Evolutionary conservation across 306 rosid species (phyloP).

Genomic region (Dryas drummondii): DNA sequence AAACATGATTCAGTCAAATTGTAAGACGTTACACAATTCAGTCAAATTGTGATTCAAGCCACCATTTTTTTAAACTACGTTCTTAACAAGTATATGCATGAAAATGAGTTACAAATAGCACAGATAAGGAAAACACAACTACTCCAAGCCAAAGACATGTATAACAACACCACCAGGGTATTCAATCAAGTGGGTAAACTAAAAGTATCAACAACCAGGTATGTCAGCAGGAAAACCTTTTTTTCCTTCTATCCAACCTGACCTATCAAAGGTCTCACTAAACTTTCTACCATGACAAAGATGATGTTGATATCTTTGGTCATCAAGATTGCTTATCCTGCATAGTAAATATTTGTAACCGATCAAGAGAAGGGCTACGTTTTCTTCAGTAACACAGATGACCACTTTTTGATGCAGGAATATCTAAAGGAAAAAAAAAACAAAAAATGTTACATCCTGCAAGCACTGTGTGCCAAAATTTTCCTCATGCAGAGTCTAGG

Average conservation of each 20-base stretch:
- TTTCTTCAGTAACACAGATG: not conserved
- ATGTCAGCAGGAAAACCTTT: not conserved
- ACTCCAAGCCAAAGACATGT: not conserved
- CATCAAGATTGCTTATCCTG: conserved; percentile 1
- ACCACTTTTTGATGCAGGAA: not conserved
- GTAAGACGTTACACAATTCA: not conserved
- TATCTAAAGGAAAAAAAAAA: not conserved
- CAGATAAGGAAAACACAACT: not conserved
- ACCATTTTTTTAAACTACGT: not conserved
- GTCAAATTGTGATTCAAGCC: not conserved
- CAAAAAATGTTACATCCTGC: not conserved
- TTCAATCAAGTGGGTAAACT: not conserved
- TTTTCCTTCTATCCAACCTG: not conserved
- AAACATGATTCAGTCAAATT: not conserved
- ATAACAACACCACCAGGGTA: not conserved
- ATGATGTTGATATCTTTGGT: not conserved
- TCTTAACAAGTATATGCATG: not conserved
- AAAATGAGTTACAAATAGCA: not conserved
- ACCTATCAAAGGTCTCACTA: conserved; percentile 6
- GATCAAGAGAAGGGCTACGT: not conserved
- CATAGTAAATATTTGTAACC: not conserved
- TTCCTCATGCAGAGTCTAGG: conserved; percentile 11
- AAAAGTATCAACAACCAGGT: not conserved
- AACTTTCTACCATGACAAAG: not conserved
- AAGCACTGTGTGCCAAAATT: not conserved